These are phyloP conservation scores for Fusarium denticulatum DNA, from an alignment of 2,329 filamentous ascomycete genomes.

Conservation along the genomic window DNA sequence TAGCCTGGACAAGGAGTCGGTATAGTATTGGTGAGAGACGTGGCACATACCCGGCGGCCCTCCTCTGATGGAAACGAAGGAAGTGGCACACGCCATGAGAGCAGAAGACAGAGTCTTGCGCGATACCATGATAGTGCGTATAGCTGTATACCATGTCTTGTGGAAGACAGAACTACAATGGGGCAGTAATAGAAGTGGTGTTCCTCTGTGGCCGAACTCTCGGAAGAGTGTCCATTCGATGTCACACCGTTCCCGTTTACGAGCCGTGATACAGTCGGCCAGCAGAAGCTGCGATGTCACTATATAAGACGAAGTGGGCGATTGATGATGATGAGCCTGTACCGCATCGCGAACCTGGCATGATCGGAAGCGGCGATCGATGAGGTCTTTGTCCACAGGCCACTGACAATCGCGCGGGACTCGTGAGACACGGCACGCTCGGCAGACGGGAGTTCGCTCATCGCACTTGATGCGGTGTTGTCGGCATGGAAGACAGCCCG, in stretches of 20 bases:
- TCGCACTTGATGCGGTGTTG: background rate
- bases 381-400: background rate
- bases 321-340: background rate
- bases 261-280: background rate
- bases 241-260: background rate
- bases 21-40: background rate
- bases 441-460: background rate
- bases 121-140: background rate
- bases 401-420: background rate
- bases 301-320: accelerated
- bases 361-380: background rate
- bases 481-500: background rate
- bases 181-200: background rate
- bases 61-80: background rate
- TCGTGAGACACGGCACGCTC: background rate
- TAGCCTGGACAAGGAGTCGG: background rate
- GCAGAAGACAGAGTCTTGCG: background rate
- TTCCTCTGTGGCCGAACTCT: background rate
- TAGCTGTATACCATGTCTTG: background rate
- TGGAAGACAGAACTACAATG: background rate
- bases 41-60: background rate
- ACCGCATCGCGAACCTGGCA: background rate
- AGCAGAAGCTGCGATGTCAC: background rate
- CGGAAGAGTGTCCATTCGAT: background rate
- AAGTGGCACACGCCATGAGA: background rate